These are phyloP conservation scores for Cryptococcus sp. DNA, from an alignment of 1,284 basidiomycete species.

Conservation along the genomic window DNA sequence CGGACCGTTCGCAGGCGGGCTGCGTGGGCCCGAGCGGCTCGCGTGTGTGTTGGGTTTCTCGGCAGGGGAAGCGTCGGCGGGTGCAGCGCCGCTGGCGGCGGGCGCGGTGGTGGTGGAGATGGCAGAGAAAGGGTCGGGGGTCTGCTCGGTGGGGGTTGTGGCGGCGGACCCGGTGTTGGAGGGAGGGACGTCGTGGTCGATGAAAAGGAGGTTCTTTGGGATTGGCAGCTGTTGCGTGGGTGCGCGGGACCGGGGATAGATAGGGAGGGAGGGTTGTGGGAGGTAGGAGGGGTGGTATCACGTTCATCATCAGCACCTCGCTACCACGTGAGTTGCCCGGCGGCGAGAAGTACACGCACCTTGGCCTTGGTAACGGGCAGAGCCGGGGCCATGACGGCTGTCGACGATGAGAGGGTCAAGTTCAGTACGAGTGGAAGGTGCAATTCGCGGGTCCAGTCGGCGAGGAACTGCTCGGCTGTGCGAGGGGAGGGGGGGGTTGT, in stretches of 20 bases:
- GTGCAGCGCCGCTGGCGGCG: constrained; percentile 1
- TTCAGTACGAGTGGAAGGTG: too few relatives aligned
- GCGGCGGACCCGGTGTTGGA: constrained; percentile 21
- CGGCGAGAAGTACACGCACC: not conserved
- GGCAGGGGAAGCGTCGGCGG: constrained; percentile 1
- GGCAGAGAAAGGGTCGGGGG: constrained; percentile 20
- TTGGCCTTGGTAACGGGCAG: not conserved
- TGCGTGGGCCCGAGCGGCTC: constrained; percentile 2
- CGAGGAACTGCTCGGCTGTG: too few relatives aligned
- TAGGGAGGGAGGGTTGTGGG: too few relatives aligned
- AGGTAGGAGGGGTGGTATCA: too few relatives aligned
- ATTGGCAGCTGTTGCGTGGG: constrained; percentile 33
- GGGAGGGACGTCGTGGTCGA: constrained; percentile 36
- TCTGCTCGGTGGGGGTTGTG: constrained; percentile 30
- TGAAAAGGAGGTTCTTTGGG: constrained; percentile 43
- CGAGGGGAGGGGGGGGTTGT: too few relatives aligned
- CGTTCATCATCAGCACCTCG: too few relatives aligned
- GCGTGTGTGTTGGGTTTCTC: not conserved
- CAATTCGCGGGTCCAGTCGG: too few relatives aligned
- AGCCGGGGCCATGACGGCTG: too few relatives aligned
- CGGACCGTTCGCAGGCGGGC: constrained; percentile 3
- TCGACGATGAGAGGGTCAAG: too few relatives aligned
- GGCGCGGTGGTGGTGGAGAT: constrained; percentile 1
- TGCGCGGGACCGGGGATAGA: not conserved
- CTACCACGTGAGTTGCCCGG: not conserved